Base-by-base conservation (phyloP, 352 stramenopile species). In the Chrysophaeum taylorii region DNA sequence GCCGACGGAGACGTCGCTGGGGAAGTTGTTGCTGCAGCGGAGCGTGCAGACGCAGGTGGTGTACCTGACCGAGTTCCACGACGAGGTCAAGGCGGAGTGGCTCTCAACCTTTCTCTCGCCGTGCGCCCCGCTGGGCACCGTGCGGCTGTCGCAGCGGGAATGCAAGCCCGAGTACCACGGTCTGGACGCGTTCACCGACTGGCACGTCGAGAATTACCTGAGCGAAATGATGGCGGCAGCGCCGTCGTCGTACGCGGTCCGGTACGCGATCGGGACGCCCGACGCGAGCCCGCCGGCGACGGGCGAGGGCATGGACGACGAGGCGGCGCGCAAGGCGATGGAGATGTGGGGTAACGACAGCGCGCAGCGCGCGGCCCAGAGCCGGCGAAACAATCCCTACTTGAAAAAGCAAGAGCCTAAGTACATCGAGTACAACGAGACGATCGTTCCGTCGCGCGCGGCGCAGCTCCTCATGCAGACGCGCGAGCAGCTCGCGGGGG, bases 381-480 rank as follows among this genome's bases (percentile, higher is more conserved):
- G 9, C 1, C 31, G 57, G 31, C 57, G 57, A 18, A 16, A 2
- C 16, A 66, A 66, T 36, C 57, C 57, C 18, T 66, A 31, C 35
- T 36, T 66, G 33, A 7, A 9, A 4, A 31, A 42, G 57, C 2
- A 66, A 5, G 21, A 41, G 35, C 9, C 52, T 15, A 66, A 43
- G 57, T 66, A 66, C 57, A 41, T 42, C 35, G 57, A 66, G 57
- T 66, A 66, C 57, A 36, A 66, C 33, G 57, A 66, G 33, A 33
- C 14, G 57, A 23, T 66, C 33, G 35, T 66, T 9, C 57, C 57
- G 33, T 15, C 33, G 33, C 57, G 57, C 57, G 9, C 45, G 12
- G 31, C 33, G 12, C 57, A 48, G 31, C 35, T 66, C 1, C 21
- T 66, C 12, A 43, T 66, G 31, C 1, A 5, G 57, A 43, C 31